Evolutionary conservation across 306 rosid genomes (phyloP), one percentile per base, ranked within the genome.

Genomic region (Arachis stenosperma): DNA sequence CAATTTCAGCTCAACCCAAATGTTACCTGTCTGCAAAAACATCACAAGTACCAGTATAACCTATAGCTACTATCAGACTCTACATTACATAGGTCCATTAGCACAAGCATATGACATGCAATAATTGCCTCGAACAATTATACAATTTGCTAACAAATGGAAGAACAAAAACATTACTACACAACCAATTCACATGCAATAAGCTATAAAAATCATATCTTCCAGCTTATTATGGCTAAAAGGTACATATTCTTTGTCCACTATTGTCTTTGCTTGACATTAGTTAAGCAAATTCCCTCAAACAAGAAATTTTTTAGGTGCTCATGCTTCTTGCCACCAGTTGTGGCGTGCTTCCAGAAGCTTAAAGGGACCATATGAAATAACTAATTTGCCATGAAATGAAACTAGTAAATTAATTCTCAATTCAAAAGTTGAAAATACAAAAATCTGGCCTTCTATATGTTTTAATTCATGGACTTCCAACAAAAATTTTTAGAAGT

Each of bases 11-110:
- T 79, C 12, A 7, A 40, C 47, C 3, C 72, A 70, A 73, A 68
- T 47, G 67, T 70, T 69, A 78, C 29, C 40, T 44, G 22, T 57
- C 54, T 69, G 62, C 27, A 73, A 79, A 78, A 80, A 46, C 14
- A 61, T 66, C 17, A 55, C 74, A 57, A 69, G 71, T 58, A 74
- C 68, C 76, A 70, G 42, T 73, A 29, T 66, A 73, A 68, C 68
- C 72, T 30, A 58, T 54, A 60, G 37, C 64, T 14, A 12, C 75
- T 44, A 43, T 77, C 54, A 43, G 42, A 58, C 58, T 71, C 71
- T 29, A 65, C 37, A 33, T 51, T 1, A 27, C 6, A 55, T 56
- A 61, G 69, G 73, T 40, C 33, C 5, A 39, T 46, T 55, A 65
- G 70, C 37, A 44, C 40, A 71, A 44, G 47, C 51, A 66, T 39